Percentiles rank a stretch among this genome's conserved stretches.
Conservation (phyloP, 345 rosid genomes). For the Linum tenue region DNA sequence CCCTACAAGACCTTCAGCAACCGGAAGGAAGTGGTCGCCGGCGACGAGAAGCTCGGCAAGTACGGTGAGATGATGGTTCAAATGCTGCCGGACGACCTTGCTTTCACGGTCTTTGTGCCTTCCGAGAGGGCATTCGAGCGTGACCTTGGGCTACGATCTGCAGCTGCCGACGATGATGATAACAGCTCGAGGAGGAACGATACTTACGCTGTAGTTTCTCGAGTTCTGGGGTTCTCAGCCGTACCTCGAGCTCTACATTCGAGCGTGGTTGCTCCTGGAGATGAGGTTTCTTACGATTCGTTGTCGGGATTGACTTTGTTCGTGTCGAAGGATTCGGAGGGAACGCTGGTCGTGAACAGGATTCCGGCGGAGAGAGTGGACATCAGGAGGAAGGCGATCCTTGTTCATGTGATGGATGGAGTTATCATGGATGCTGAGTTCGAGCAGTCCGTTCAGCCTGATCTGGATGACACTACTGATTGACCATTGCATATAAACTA, state of each 20-base stretch:
- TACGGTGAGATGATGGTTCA: conserved; percentile 71
- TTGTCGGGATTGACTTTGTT: conserved; percentile 49
- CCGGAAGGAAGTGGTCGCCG: conserved; percentile 2
- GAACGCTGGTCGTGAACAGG: conserved; percentile 50
- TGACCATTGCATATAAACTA: not conserved
- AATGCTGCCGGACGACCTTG: conserved; percentile 71
- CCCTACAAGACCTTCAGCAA: conserved; percentile 1
- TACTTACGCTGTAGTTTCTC: conserved; percentile 50
- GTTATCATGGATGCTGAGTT: conserved; percentile 80
- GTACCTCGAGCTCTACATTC: conserved; percentile 47
- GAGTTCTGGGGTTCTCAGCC: conserved; percentile 61
- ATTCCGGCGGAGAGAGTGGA: conserved; percentile 45
- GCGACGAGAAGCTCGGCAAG: conserved; percentile 28
- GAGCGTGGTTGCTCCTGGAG: conserved; percentile 5
- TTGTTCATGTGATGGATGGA: conserved; percentile 59
- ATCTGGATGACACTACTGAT: conserved; percentile 7
- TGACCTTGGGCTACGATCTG: conserved; percentile 35
- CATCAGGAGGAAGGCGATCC: conserved; percentile 37
- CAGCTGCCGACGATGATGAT: not conserved
- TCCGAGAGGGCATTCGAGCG: conserved; percentile 48
- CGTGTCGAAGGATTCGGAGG: conserved; percentile 32
- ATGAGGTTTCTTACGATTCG: conserved; percentile 52
- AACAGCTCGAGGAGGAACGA: conserved; percentile 30
- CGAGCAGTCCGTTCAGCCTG: conserved; percentile 53
- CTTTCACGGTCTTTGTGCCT: conserved; percentile 72